These are phyloP conservation scores for Trichosporon sp. DNA, from an alignment of 1,284 basidiomycete species.

Conservation along the genomic window DNA sequence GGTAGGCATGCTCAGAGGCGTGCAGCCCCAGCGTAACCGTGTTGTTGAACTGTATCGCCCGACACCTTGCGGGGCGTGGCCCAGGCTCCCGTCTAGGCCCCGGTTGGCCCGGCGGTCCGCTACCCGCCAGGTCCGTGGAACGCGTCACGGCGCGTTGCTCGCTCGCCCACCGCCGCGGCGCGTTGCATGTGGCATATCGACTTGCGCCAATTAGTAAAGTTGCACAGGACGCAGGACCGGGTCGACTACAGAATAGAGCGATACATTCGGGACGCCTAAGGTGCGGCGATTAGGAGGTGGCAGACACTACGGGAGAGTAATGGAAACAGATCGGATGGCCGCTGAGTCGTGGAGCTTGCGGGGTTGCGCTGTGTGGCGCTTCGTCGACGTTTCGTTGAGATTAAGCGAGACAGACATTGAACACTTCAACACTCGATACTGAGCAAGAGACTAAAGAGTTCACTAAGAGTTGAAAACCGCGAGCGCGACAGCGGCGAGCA, in stretches of 20 bases:
- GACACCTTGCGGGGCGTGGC: no score
- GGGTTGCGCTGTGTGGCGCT: not conserved
- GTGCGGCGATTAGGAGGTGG: not conserved
- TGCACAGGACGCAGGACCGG: not conserved
- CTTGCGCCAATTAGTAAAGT: not conserved
- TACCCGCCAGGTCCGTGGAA: not conserved
- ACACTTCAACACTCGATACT: no score
- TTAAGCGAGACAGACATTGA: no score
- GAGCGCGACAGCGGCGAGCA: not conserved
- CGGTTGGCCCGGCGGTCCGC: not conserved
- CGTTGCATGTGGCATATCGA: no score
- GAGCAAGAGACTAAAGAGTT: not conserved
- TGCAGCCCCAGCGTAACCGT: not conserved
- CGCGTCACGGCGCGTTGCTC: no score
- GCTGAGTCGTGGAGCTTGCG: not conserved
- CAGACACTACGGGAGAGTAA: not conserved
- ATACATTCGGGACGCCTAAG: not conserved
- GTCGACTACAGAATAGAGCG: not conserved
- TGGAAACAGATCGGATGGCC: not conserved
- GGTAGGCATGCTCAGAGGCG: not conserved
- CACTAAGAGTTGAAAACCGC: not conserved
- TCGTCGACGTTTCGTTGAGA: not conserved
- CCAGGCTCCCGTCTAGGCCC: not conserved
- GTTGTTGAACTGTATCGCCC: not conserved
- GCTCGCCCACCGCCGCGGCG: no score